Evolutionary conservation across 176 grass and related monocot genomes (phyloP).

Genomic region (Avena eriantha): DNA sequence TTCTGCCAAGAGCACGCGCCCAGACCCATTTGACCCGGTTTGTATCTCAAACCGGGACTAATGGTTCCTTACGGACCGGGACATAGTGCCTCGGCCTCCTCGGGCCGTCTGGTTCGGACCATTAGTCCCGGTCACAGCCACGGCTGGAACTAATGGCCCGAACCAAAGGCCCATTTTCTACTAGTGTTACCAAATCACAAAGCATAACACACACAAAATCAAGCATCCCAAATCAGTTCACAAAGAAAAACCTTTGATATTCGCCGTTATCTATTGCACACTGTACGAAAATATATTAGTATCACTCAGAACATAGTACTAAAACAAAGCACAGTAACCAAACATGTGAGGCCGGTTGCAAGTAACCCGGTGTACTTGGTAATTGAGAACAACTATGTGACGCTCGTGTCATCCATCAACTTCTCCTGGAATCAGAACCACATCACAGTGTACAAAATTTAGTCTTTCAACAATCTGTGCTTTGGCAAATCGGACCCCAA

Average conservation of each 20-base stretch:
- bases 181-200: too few species aligned
- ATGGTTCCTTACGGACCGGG: too few species aligned
- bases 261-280: not conserved
- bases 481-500: not conserved
- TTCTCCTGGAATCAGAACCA: conserved; percentile 69
- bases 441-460: not conserved
- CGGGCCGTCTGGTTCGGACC: too few species aligned
- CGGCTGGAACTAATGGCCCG: too few species aligned
- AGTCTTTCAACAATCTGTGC: not conserved
- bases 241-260: not conserved
- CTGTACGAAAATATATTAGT: not conserved
- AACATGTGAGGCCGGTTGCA: conserved; percentile 94
- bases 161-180: too few species aligned
- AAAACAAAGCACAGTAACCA: conserved; percentile 9
- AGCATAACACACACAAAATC: too few species aligned
- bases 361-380: conserved; percentile 85
- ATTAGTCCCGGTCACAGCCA: too few species aligned
- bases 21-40: too few species aligned
- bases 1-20: too few species aligned
- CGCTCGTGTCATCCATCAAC: conserved; percentile 88
- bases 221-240: not conserved
- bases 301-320: not conserved
- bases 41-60: too few species aligned
- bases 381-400: conserved; percentile 81
- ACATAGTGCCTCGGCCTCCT: too few species aligned